Evolutionary conservation across 257 asterid genomes (phyloP).

Genomic region (Nicotiana noctiflora): DNA sequence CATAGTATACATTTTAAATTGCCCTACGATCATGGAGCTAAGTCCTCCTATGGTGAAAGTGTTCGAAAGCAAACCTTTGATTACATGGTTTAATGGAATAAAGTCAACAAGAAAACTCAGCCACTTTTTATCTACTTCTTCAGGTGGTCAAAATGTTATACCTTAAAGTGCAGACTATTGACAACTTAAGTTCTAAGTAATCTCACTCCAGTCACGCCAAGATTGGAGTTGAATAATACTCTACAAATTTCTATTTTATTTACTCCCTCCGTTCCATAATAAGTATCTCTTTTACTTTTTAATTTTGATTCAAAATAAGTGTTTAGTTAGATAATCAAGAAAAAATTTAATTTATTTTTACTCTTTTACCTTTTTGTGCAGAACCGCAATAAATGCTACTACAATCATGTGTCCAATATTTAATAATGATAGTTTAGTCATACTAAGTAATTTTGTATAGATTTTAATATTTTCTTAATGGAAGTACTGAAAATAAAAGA

Average conservation of each 20-base stretch:
- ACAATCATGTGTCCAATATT: too few relatives aligned
- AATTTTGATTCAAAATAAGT: too few relatives aligned
- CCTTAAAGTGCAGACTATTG: background rate
- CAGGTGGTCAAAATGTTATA: background rate
- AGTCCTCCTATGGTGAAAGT: background rate
- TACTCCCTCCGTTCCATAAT: too few relatives aligned
- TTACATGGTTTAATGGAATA: background rate
- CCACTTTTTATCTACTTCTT: background rate
- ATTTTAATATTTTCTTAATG: too few relatives aligned
- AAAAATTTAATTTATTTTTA: too few relatives aligned
- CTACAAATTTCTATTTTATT: background rate
- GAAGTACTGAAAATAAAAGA: too few relatives aligned
- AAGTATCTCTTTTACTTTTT: too few relatives aligned
- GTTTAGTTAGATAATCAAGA: too few relatives aligned
- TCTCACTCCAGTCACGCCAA: constrained; percentile 10
- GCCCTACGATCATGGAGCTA: background rate
- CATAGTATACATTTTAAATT: background rate
- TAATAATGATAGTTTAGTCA: too few relatives aligned
- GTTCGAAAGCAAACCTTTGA: background rate
- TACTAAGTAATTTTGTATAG: too few relatives aligned
- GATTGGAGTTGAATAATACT: background rate
- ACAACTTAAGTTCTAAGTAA: background rate
- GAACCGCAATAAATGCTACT: too few relatives aligned
- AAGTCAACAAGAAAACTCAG: background rate
- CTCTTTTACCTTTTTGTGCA: too few relatives aligned